Base-by-base conservation (phyloP, 805 yeast genomes). In the Suhomyces sp. region DNA sequence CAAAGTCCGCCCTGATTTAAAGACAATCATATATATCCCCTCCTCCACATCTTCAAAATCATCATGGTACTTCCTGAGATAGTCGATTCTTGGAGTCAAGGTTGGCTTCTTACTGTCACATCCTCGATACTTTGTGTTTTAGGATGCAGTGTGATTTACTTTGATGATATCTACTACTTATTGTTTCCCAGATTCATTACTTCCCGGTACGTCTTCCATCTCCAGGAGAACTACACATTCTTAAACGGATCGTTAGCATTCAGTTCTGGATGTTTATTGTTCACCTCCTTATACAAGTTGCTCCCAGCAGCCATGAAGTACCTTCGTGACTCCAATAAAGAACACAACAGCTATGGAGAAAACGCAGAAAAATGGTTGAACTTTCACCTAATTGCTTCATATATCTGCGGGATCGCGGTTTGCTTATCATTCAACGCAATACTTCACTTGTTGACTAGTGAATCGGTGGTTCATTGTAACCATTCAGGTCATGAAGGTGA, bases 401-500 rank as follows among this genome's bases (percentile, higher is more conserved):
- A 74, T 44, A 65, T 77, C 3, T 49, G 62, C 1, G 98, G 98
- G 2, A 74, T 83, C 2, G 28, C 63, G 1, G 43, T 77, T 2
- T 86, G 95, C 51, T 56, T 77, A 1, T 40, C 59, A 2, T 61
- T 91, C 36, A 90, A 88, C 56, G 54, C 66, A 18, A 23, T 82
- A 1, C 77, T 93, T 4, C 96, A 90, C 57, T 56, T 77, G 22
- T 58, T 80, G 34, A 86, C 97, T 0, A 77, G 91, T 33, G 86
- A 86, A 54, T 80, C 90, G 20, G 75, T 90, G 21, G 84, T 90
- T 0, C 96, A 88, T 53, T 88, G 96, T 59, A 83, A 78, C 11
- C 96, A 88, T 50, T 77, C 67, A 9, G 72, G 61, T 9, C 58
- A 51, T 19, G 37, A n/a, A 25, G 39, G 9, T 11, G n/a, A n/a